A percentile compares a stretch with the other conserved stretches of the same genome.
phyloP scores from a whole-genome alignment of 495 filamentous ascomycete species.

The Aspergillus bridgeri region DNA sequence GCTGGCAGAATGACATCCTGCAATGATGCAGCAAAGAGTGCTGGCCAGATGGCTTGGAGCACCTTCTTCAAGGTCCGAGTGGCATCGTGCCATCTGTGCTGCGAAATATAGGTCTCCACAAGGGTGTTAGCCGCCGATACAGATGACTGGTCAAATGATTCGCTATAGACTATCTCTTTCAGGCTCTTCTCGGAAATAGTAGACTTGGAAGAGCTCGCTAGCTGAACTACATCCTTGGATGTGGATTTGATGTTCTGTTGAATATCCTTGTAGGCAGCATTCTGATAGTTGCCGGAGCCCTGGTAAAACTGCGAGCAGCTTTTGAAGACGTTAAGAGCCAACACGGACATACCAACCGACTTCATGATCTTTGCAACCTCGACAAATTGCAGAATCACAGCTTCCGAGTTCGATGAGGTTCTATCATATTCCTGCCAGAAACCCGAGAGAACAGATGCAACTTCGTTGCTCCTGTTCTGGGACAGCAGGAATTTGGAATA shows the following conservation, averaged over 20 bases:
- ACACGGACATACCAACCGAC: constrained; percentile 26
- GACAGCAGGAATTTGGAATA: constrained; percentile 33
- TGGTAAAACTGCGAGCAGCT: constrained; percentile 20
- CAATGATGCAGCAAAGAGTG: constrained; percentile 30
- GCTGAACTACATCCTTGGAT: constrained; percentile 25
- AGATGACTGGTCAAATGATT: constrained; percentile 24
- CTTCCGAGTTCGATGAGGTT: constrained; percentile 23
- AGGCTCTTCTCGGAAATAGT: constrained; percentile 27
- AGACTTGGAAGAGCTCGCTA: constrained; percentile 15
- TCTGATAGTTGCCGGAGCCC: constrained; percentile 22
- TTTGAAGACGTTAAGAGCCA: constrained; percentile 35
- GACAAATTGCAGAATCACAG: constrained; percentile 25
- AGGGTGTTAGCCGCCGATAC: constrained; percentile 28
- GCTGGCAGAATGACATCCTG: constrained; percentile 31
- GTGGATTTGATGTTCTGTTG: constrained; percentile 25
- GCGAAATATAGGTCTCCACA: constrained; percentile 26
- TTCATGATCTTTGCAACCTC: constrained; percentile 36
- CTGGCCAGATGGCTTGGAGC: constrained; percentile 31
- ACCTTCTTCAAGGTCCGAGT: constrained; percentile 33
- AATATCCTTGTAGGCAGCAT: constrained; percentile 25
- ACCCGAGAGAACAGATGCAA: constrained; percentile 33
- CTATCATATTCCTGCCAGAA: constrained; percentile 36
- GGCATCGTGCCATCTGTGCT: constrained; percentile 41
- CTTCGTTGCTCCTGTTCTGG: constrained; percentile 29
- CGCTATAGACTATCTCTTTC: constrained; percentile 31